phyloP scores from a whole-genome alignment of 2,329 filamentous ascomycete species.

The Fusarium torreyae region DNA sequence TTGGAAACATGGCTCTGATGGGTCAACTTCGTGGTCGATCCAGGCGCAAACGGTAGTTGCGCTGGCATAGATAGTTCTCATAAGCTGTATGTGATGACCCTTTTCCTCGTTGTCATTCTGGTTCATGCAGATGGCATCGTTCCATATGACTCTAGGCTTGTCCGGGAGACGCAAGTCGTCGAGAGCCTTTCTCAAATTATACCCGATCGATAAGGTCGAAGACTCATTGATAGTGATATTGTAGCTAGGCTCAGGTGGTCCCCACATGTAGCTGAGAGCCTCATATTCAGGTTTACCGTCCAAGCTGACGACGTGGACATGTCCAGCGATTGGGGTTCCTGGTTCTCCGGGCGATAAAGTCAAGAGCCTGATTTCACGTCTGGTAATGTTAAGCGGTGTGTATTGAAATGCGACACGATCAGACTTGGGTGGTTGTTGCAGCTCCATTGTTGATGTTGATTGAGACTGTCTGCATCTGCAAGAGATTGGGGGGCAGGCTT shows the following conservation, averaged over 20 bases:
- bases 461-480: background rate
- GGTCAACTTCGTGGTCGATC: constrained; percentile 10
- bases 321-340: background rate
- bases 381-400: background rate
- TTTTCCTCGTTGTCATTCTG: constrained; percentile 10
- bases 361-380: constrained; percentile 1
- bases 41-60: constrained; percentile 11
- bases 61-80: constrained; percentile 18
- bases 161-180: constrained; percentile 5
- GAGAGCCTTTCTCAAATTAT: constrained; percentile 8
- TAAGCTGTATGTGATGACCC: constrained; percentile 15
- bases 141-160: constrained; percentile 15
- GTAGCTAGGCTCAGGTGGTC: background rate
- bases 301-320: constrained; percentile 4
- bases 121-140: constrained; percentile 27
- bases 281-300: constrained; percentile 11
- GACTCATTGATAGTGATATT: background rate
- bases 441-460: background rate
- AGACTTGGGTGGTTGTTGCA: background rate
- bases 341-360: constrained; percentile 14
- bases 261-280: constrained; percentile 25
- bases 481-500: background rate
- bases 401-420: background rate
- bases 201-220: background rate
- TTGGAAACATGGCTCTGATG: background rate